These are phyloP conservation scores for Drechslerella stenobrocha DNA, from an alignment of 2,329 filamentous ascomycete genomes.

Conservation along the genomic window DNA sequence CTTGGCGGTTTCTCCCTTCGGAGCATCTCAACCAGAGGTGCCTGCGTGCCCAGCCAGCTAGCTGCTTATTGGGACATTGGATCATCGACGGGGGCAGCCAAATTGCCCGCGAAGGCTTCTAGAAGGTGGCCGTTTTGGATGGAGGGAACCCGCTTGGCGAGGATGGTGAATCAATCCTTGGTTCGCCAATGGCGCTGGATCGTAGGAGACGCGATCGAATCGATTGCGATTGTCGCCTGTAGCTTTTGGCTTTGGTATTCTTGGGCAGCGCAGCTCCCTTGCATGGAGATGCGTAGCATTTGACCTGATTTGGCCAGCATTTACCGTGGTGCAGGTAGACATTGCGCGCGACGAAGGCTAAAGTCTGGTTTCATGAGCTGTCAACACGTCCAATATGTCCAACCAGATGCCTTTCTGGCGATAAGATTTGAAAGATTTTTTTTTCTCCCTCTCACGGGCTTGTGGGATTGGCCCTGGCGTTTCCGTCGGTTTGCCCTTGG, in stretches of 20 bases:
- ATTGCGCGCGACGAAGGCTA: neutral
- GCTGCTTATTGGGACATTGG: constrained; percentile 14
- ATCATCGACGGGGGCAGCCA: constrained; percentile 18
- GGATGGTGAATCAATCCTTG: neutral
- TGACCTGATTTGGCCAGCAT: neutral
- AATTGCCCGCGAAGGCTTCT: constrained; percentile 29
- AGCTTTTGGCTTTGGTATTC: constrained; percentile 14
- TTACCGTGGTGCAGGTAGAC: neutral
- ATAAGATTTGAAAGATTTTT: constrained; percentile 24
- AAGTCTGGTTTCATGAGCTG: constrained; percentile 27
- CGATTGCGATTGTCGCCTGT: neutral
- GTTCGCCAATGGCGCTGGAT: neutral
- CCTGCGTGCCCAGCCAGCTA: constrained; percentile 27
- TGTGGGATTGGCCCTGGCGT: constrained; percentile 32
- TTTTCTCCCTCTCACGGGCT: neutral
- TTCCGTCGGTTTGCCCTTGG: constrained; percentile 35
- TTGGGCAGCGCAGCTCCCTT: constrained; percentile 1
- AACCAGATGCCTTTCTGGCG: constrained; percentile 5
- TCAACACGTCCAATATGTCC: constrained; percentile 2
- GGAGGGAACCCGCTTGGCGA: constrained; percentile 17
- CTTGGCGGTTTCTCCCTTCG: constrained; percentile 41
- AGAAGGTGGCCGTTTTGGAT: constrained; percentile 32
- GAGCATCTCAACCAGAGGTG: constrained; percentile 31
- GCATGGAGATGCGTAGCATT: neutral
- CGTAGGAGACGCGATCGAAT: constrained; percentile 17